Percentiles rank a stretch among this genome's conserved stretches.
phyloP scores from a whole-genome alignment of 345 rosid species.

The Lagerstroemia speciosa region DNA sequence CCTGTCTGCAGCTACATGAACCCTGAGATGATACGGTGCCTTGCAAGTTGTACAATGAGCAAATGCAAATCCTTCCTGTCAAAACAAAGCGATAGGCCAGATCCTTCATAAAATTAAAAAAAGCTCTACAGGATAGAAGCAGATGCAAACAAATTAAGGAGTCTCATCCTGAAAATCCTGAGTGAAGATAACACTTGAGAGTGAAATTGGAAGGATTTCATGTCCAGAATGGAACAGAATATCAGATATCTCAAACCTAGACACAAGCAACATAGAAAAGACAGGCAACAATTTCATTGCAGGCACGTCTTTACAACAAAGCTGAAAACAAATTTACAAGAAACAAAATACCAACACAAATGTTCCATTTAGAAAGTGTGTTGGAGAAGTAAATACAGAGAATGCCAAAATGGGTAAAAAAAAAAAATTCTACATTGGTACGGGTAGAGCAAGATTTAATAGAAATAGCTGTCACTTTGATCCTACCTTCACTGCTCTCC shows the following conservation, averaged over 20 bases:
- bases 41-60: conserved; percentile 99
- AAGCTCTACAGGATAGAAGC: background rate
- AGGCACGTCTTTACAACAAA: background rate
- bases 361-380: background rate
- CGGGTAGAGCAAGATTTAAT: background rate
- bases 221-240: background rate
- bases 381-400: background rate
- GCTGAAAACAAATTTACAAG: background rate
- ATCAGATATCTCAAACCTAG: background rate
- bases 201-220: background rate
- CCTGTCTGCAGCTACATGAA: conserved; percentile 94
- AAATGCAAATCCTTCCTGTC: conserved; percentile 99
- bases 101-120: conserved; percentile 2
- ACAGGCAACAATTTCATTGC: background rate
- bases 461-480: background rate
- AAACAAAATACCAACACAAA: background rate
- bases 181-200: background rate
- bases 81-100: background rate
- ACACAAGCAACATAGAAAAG: background rate
- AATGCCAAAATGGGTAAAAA: background rate
- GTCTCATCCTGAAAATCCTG: background rate
- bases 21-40: conserved; percentile 94
- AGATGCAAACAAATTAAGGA: too few relatives aligned
- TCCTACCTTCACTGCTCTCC: conserved; percentile 89
- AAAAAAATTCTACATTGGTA: background rate